Base-by-base conservation (phyloP, 2,329 filamentous ascomycete genomes). In the Mycosphaerelloides madeirae region DNA sequence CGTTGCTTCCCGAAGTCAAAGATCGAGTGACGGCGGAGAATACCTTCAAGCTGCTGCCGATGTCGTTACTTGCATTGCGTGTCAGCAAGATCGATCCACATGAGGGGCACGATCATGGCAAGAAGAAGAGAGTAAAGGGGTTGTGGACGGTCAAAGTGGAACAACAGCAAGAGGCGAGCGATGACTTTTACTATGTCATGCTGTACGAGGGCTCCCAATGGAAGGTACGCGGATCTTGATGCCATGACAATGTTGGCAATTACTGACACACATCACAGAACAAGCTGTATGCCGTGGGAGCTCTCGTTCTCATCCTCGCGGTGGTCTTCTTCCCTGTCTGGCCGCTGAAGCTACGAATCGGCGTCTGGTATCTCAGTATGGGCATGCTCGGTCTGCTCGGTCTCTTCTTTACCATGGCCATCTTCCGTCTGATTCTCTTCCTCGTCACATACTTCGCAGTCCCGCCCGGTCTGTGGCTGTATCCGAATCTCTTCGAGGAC, bases 321-420 rank as follows among this genome's bases (percentile, higher is more conserved):
- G 74, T 96, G 18, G 90, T 98, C 48, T 81, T 96, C 61, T 98
- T 98, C 74, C 93, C 93, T 8, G 79, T 98, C 45, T 98, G 93
- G 93, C 93, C 93, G 1, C 78, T 95, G 51, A 82, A 88, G 65
- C 73, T 98, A 70, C 81, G 93, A 60, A 83, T 93, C 58, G 93
- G 91, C 41, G 93, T 97, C 38, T 98, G 95, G 86, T 97, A 98
- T 68, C 76, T 97, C 32, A 93, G 86, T 67, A 95, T 95, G 81
- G 91, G 84, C 48, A 85, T 95, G 78, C 77, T 98, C 54, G 85
- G 87, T 33, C 74, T 97, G 22, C 79, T 98, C 35, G 93, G 87
- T 44, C 72, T 95, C 38, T 98, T 98, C 80, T 97, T 98, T 68
- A 80, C 82, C 62, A 97, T 98, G 93, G 86, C 91, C 5, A 95